Percentiles rank a stretch among this genome's conserved stretches.
phyloP scores from a whole-genome alignment of 1,284 basidiomycete genomes.

The Golubevia sp. region DNA sequence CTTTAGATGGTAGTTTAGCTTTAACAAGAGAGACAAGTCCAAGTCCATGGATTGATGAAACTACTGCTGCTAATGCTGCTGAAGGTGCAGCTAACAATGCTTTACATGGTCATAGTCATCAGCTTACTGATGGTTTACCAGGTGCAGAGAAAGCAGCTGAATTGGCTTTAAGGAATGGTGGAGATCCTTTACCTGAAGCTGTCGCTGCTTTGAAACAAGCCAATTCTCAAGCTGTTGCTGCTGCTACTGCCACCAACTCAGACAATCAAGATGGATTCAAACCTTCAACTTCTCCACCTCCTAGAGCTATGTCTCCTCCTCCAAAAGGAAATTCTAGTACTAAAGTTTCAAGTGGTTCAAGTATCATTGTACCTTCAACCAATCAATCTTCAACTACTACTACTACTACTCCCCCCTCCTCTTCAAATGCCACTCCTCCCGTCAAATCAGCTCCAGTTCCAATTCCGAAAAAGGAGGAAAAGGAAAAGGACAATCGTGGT shows the following conservation, averaged over 20 bases:
- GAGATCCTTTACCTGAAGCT: neutral
- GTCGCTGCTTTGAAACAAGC: neutral
- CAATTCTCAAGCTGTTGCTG: neutral
- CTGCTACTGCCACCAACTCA: too few relatives aligned
- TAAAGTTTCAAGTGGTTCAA: slow-evolving; percentile 13
- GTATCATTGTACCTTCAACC: too few relatives aligned
- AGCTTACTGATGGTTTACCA: neutral
- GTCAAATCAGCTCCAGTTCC: too few relatives aligned
- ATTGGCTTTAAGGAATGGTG: neutral
- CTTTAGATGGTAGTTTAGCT: neutral
- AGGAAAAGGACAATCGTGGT: slow-evolving; percentile 42
- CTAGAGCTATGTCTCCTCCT: slow-evolving; percentile 37
- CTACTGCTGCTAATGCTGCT: too few relatives aligned
- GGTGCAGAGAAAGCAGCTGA: neutral
- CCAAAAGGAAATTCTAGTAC: slow-evolving; percentile 25
- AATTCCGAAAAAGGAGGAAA: slow-evolving; percentile 18
- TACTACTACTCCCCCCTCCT: too few relatives aligned
- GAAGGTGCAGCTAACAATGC: neutral
- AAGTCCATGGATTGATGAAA: too few relatives aligned
- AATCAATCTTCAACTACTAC: too few relatives aligned
- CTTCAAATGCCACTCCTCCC: too few relatives aligned
- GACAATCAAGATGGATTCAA: too few relatives aligned
- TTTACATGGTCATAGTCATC: slow-evolving; percentile 6
- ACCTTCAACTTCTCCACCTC: slow-evolving; percentile 32
- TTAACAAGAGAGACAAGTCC: neutral